Evolutionary conservation across 2,329 filamentous ascomycete genomes (phyloP).

Genomic region (Microdochium bolleyi): DNA sequence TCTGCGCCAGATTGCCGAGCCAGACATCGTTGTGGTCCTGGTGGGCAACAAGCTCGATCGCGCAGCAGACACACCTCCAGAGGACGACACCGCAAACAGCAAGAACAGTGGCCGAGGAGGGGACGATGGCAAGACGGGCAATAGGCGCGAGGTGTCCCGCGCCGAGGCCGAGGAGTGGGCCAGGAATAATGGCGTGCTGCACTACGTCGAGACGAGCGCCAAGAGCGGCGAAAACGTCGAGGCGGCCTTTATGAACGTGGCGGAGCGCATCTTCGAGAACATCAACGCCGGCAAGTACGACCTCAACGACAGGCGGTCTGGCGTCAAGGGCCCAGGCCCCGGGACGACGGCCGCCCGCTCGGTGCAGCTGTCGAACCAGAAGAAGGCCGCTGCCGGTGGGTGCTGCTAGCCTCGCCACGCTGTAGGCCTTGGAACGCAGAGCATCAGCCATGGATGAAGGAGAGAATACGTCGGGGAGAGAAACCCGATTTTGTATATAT

Average conservation of each 20-base stretch:
- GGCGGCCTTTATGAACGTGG: constrained; percentile 84
- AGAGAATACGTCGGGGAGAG: not conserved
- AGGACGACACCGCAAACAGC: constrained; percentile 10
- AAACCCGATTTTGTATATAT: not conserved
- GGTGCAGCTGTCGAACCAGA: not conserved
- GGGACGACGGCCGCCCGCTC: constrained; percentile 20
- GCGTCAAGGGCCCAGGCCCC: constrained; percentile 69
- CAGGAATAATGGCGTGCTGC: constrained; percentile 71
- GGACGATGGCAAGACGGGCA: constrained; percentile 32
- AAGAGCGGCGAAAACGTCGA: constrained; percentile 95
- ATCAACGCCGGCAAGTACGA: constrained; percentile 95
- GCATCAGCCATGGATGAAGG: too few relatives aligned
- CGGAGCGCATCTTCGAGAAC: constrained; percentile 92
- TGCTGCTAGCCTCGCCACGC: too few relatives aligned
- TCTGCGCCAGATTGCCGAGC: constrained; percentile 88
- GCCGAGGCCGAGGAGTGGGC: constrained; percentile 91
- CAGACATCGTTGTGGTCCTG: constrained; percentile 87
- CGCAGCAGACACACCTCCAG: constrained; percentile 30
- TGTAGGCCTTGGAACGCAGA: too few relatives aligned
- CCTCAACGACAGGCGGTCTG: constrained; percentile 83
- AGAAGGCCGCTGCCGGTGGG: not conserved
- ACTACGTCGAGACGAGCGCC: constrained; percentile 93
- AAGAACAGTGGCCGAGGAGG: constrained; percentile 6
- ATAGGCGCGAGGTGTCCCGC: constrained; percentile 70
- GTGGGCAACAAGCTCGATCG: constrained; percentile 95